Conservation (phyloP, 1,284 basidiomycete species). For the Irpex lacteus region DNA sequence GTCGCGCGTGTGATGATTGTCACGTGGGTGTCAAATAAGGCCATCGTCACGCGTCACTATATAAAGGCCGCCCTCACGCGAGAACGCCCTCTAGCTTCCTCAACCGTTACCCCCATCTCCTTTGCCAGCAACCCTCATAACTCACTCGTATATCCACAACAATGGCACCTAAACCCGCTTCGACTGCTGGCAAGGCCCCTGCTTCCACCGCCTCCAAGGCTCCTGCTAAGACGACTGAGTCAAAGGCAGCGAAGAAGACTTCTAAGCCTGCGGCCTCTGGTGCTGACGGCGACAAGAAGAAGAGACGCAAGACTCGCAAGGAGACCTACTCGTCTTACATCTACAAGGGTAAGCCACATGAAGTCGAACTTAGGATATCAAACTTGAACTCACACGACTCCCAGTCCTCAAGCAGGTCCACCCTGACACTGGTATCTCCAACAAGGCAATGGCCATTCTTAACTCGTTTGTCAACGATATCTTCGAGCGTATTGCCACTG, state of each 20-base stretch:
- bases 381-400: conserved; percentile 9
- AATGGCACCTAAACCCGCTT: conserved; percentile 78
- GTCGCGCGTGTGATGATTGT: conserved; percentile 7
- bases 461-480: conserved; percentile 94
- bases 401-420: conserved; percentile 88
- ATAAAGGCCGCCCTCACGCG: conserved; percentile 8
- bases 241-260: conserved; percentile 86
- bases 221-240: conserved; percentile 62
- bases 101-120: conserved; percentile 14
- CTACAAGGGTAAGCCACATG: conserved; percentile 64
- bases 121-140: conserved; percentile 9
- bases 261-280: conserved; percentile 61
- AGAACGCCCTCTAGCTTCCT: conserved; percentile 6
- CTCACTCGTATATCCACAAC: conserved; percentile 29
- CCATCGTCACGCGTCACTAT: conserved; percentile 6
- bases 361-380: no score
- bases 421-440: conserved; percentile 95
- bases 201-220: conserved; percentile 75
- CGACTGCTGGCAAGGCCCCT: conserved; percentile 81
- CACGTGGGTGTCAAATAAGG: conserved; percentile 9
- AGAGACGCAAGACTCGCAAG: conserved; percentile 86
- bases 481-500: conserved; percentile 90
- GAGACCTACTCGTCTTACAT: conserved; percentile 95
- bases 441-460: conserved; percentile 95
- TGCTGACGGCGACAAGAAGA: conserved; percentile 77